Base-by-base conservation (phyloP, 202 grass and related monocot species). In the Musa balbisiana region DNA sequence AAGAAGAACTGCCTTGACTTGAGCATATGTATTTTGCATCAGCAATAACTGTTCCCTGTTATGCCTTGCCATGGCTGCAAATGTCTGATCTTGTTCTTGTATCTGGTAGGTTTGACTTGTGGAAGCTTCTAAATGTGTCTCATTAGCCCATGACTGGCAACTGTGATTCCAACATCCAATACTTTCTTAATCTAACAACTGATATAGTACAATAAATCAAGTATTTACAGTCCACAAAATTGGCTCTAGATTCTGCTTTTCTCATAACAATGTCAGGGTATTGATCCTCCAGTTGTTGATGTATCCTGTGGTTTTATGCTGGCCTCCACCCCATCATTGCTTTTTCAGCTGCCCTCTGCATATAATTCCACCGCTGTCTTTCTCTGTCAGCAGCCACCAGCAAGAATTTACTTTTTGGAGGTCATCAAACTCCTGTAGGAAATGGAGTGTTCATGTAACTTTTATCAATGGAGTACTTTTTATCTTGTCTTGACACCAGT, bases 91-190 rank as follows among this genome's bases (percentile, higher is more conserved):
- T 51, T 20, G 33, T 16, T 69, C 17, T 49, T 9, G 9, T 8
- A 55, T 73, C 52, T 29, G 77, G 8, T 86, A 93, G 94, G 81
- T 98, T 98, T 91, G 91, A 88, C 73, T 85, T 98, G 70, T 92
- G 91, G 91, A 98, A 84, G 91, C 94, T 64, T 87, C 91, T 77
- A 93, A 98, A 82, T 98, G 88, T 86, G 84, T 86, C 81, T 88
- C 94, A 82, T 89, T 85, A 81, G 80, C 85, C 55, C 81, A 88
- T 67, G 91, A 74, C 54, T 83, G 77, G 87, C 88, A 19, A 73
- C 49, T 92, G 92, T 86, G 94, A 88, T 84, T 85, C 88, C 76
- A 89, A 67, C 72, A 85, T 65, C 88, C 88, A 25, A 85, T 98
- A 84, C 76, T 43, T 92, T 77, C 90, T 92, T 60, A 89, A 97